Conservation (phyloP, 1,284 basidiomycete genomes). For the Ustilago bromivora region DNA sequence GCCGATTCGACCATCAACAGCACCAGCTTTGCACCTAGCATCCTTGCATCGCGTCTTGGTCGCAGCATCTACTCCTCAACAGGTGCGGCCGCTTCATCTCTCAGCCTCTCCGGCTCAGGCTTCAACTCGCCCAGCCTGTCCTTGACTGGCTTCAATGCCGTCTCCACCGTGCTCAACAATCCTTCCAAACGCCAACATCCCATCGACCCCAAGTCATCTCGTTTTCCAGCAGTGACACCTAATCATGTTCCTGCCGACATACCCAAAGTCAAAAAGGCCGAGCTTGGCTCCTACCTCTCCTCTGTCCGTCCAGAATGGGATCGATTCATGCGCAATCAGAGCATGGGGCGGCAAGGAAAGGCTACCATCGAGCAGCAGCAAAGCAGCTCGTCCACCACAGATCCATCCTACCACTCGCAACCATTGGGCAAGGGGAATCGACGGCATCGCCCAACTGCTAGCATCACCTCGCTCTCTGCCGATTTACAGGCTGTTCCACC, state of each 20-base stretch:
- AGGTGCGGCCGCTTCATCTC: slow-evolving; percentile 27
- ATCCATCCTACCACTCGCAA: slow-evolving; percentile 31
- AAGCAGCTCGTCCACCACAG: slow-evolving; percentile 9
- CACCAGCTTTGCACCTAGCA: slow-evolving; percentile 38
- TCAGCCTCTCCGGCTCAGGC: slow-evolving; percentile 41
- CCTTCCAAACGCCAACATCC: slow-evolving; percentile 61
- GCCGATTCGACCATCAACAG: slow-evolving; percentile 46
- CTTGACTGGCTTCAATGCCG: slow-evolving; percentile 58
- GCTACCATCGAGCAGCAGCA: slow-evolving; percentile 38
- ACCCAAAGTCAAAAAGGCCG: slow-evolving; percentile 53
- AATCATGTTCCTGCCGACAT: slow-evolving; percentile 57
- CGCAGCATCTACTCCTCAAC: slow-evolving; percentile 35
- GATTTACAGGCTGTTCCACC: slow-evolving; percentile 41
- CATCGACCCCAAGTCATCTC: slow-evolving; percentile 65
- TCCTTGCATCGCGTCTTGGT: slow-evolving; percentile 39
- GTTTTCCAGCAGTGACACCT: slow-evolving; percentile 59
- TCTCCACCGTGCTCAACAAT: slow-evolving; percentile 67
- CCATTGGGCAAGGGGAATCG: slow-evolving; percentile 18
- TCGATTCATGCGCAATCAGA: slow-evolving; percentile 65
- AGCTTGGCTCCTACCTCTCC: slow-evolving; percentile 62
- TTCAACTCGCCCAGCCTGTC: slow-evolving; percentile 38
- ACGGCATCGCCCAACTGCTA: slow-evolving; percentile 31
- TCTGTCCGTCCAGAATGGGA: slow-evolving; percentile 63
- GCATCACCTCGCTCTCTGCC: slow-evolving; percentile 43
- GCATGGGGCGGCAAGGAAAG: slow-evolving; percentile 48